Evolutionary conservation across 345 rosid species (phyloP), one percentile per base, ranked within the genome.

Genomic region (Pistacia vera): DNA sequence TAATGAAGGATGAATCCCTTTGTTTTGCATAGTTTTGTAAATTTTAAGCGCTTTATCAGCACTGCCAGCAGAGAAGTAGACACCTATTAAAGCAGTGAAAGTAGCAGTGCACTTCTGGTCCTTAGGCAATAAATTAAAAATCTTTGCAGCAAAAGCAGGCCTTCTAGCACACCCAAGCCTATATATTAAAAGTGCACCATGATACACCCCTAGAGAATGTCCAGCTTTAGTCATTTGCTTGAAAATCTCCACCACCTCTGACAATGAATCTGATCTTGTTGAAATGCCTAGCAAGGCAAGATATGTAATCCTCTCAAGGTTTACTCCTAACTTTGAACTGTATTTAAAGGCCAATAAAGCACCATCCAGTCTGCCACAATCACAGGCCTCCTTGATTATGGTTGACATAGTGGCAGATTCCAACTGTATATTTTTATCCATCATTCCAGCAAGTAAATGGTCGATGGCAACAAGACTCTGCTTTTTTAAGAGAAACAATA

Each of bases 131-230:
- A 84, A 86, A 78, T 82, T 60, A 58, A 95, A 95, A 71, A 90
- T 80, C 65, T 83, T 85, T 71, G 85, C 85, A 5, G 98, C 97
- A 79, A 77, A 80, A 48, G 76, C 81, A 3, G 97, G 95, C 78
- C 93, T 89, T 83, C 93, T 91, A 63, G 90, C 92, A 72, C 67
- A 60, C n/a, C 98, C 98, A 56, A 93, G 86, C 82, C 79, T 85
- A 78, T 83, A 84, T 63, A 95, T 90, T 76, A 93, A 68, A 38
- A 88, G 88, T 14, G 95, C 86, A 72, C 86, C 75, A 46, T 77
- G 90, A 89, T 88, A 90, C 58, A 80, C 77, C 73, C 95, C 93
- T 14, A 85, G 85, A 44, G 86, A 84, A 75, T 89, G 88, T 66
- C 93, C 89, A 5, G 88, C 86, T 58, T 67, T 75, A 56, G 83